Percentiles rank a stretch among this genome's conserved stretches.
These are phyloP conservation scores for Leucoagaricus sp. DNA, from an alignment of 1,284 basidiomycete genomes.

Conservation along the genomic window DNA sequence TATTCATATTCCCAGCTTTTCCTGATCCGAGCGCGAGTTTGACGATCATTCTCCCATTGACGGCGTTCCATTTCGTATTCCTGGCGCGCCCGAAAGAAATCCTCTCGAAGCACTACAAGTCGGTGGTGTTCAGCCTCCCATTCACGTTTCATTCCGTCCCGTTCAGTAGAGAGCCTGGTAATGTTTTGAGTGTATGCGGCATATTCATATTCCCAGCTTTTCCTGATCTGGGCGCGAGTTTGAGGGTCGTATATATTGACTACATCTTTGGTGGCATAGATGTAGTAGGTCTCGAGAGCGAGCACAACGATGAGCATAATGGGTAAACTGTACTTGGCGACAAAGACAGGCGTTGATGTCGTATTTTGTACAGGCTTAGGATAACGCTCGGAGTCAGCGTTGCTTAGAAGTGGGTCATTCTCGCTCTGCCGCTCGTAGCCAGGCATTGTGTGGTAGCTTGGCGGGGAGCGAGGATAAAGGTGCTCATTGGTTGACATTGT, in stretches of 20 bases:
- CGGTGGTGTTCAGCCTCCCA: not conserved
- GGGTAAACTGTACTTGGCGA: too few relatives aligned
- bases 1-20: not conserved
- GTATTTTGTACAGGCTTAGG: too few relatives aligned
- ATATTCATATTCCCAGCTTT: not conserved
- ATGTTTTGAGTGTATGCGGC: not conserved
- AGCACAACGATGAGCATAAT: not conserved
- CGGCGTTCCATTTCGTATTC: not conserved
- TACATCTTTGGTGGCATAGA: not conserved
- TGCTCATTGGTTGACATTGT: not conserved
- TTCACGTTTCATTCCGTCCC: not conserved
- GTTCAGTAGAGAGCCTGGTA: not conserved
- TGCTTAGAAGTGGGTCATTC: not conserved
- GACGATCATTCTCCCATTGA: conserved; percentile 7
- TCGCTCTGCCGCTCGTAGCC: not conserved
- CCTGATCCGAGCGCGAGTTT: not conserved
- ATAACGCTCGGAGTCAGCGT: too few relatives aligned
- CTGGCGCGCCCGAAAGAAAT: not conserved
- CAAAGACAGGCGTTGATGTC: too few relatives aligned
- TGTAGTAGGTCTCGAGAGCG: not conserved
- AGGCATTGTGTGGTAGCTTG: not conserved
- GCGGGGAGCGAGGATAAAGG: not conserved
- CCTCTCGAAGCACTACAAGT: not conserved
- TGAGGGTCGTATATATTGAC: not conserved
- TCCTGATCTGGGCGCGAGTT: not conserved